These are phyloP conservation scores for Nannizzia gypsea DNA, from an alignment of 2,329 filamentous ascomycete species.

Conservation along the genomic window DNA sequence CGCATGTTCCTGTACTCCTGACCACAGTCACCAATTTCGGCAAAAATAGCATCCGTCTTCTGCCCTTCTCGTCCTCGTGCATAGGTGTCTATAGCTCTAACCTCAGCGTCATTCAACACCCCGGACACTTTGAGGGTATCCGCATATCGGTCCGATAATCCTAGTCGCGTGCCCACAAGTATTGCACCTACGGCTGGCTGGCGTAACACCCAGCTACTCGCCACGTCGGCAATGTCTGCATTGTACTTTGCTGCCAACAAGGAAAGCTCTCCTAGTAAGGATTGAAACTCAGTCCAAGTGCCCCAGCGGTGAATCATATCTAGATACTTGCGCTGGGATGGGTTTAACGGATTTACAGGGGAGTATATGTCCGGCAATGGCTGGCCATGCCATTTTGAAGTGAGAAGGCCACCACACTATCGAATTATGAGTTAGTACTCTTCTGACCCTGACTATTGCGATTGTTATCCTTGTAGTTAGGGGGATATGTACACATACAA, in stretches of 20 bases:
- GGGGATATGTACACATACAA: constrained; percentile 18
- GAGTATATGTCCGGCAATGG: constrained; percentile 21
- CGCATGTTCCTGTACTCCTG: not conserved
- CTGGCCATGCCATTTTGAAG: constrained; percentile 30
- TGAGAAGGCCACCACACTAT: constrained; percentile 31
- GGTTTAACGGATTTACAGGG: not conserved
- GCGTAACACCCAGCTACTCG: not conserved
- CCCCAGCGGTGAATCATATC: not conserved
- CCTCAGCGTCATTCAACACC: not conserved
- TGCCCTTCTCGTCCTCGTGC: not conserved
- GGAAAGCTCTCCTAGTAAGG: not conserved
- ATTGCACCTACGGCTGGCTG: not conserved
- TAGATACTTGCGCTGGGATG: not conserved
- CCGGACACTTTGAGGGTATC: not conserved
- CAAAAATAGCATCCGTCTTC: not conserved
- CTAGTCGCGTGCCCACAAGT: not conserved
- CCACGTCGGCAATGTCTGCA: no score
- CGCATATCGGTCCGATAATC: not conserved
- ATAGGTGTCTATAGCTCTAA: not conserved
- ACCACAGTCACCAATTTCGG: not conserved
- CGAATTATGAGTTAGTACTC: not conserved
- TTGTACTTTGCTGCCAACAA: not conserved
- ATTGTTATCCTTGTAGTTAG: not conserved
- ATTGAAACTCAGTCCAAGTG: not conserved
- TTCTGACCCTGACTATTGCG: not conserved